These are phyloP conservation scores for Aspergillus panamensis DNA, from an alignment of 495 filamentous ascomycete genomes.

Conservation along the genomic window DNA sequence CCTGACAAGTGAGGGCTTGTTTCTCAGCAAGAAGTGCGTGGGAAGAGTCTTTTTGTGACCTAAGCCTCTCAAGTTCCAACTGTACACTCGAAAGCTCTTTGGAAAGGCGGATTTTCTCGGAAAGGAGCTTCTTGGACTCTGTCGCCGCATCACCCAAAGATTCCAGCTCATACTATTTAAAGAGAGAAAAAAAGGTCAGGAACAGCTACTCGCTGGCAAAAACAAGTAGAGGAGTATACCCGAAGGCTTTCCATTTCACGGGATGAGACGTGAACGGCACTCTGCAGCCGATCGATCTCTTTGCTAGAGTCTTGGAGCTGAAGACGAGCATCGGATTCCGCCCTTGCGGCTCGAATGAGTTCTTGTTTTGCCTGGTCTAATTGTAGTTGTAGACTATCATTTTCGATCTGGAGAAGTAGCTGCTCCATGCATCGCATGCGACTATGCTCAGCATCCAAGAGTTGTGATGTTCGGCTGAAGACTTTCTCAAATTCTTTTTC, in stretches of 20 bases:
- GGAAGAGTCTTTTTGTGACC: slow-evolving; percentile 62
- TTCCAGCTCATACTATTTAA: slow-evolving; percentile 62
- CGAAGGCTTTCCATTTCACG: slow-evolving; percentile 65
- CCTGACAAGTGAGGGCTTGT: slow-evolving; percentile 66
- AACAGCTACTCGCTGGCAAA: neutral
- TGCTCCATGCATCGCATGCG: slow-evolving; percentile 63
- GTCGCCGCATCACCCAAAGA: slow-evolving; percentile 58
- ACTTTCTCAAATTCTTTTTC: slow-evolving; percentile 66
- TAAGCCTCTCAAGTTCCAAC: slow-evolving; percentile 75
- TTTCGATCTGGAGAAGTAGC: slow-evolving; percentile 67
- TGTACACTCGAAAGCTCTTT: slow-evolving; percentile 68
- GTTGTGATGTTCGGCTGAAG: slow-evolving; percentile 51
- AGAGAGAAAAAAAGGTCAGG: neutral
- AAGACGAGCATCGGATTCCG: slow-evolving; percentile 51
- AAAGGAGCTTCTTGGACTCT: slow-evolving; percentile 65
- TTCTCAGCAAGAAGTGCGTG: slow-evolving; percentile 70
- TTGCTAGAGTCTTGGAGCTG: slow-evolving; percentile 56
- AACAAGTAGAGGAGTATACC: slow-evolving; percentile 42
- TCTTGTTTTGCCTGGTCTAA: slow-evolving; percentile 54
- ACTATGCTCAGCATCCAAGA: slow-evolving; percentile 65
- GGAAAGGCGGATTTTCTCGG: slow-evolving; percentile 71
- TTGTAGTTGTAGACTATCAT: slow-evolving; percentile 58
- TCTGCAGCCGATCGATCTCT: slow-evolving; percentile 54
- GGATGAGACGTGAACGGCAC: slow-evolving; percentile 51
- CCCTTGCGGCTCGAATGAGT: slow-evolving; percentile 43